Percentiles rank a stretch among this genome's conserved stretches.
These are phyloP conservation scores for Coemansia sp. DNA, from an alignment of 192 early-diverging fungal genomes.

Conservation along the genomic window DNA sequence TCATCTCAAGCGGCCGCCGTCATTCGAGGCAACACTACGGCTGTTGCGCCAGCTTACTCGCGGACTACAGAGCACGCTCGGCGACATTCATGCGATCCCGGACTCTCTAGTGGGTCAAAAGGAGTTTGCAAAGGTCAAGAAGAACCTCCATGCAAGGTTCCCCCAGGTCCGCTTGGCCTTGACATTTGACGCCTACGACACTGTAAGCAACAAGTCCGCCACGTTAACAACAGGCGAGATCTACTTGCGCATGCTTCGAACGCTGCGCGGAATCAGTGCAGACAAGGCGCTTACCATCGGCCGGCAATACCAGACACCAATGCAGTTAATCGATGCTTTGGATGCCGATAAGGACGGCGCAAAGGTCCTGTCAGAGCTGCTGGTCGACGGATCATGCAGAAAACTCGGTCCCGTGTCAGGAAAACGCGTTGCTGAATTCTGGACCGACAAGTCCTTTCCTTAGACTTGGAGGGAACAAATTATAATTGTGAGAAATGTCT, in stretches of 20 bases:
- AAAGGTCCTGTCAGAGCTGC: constrained; percentile 52
- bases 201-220: constrained; percentile 73
- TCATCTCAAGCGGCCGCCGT: constrained; percentile 74
- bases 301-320: constrained; percentile 66
- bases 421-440: constrained; percentile 60
- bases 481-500: too few relatives aligned
- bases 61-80: constrained; percentile 55
- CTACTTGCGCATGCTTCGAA: constrained; percentile 83
- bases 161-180: constrained; percentile 55
- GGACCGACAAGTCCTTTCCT: constrained; percentile 54
- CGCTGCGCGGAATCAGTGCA: constrained; percentile 73
- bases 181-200: constrained; percentile 64
- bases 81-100: constrained; percentile 60
- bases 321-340: constrained; percentile 53
- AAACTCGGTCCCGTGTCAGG: constrained; percentile 58
- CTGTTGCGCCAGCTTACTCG: constrained; percentile 69
- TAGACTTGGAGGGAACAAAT: not conserved
- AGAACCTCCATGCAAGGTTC: constrained; percentile 25
- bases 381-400: constrained; percentile 54
- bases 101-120: constrained; percentile 50
- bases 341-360: constrained; percentile 31
- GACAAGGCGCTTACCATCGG: constrained; percentile 84
- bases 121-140: constrained; percentile 57
- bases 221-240: constrained; percentile 71
- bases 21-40: constrained; percentile 78